Base-by-base conservation (phyloP, 768 basidiomycete species). In the Albatrellus ellisii region DNA sequence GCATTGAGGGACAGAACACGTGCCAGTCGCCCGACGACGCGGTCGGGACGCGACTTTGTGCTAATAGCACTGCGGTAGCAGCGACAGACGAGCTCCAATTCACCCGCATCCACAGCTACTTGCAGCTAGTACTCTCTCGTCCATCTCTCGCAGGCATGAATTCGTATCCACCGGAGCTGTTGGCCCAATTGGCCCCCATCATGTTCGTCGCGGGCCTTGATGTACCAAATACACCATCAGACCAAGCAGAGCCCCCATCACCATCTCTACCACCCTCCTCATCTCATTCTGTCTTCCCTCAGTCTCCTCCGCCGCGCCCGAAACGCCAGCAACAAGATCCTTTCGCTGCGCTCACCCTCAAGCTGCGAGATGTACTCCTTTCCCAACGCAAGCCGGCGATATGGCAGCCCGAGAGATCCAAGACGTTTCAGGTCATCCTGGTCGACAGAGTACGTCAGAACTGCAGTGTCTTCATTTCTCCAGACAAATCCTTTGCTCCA, bases 151-250 rank as follows among this genome's bases (percentile, higher is more conserved):
- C 14, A 24, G 26, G 44, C 35, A 92, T 95, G 92, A 92, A 92
- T 61, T 85, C 86, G 25, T 95, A 94, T 66, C 92, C 91, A 15
- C 66, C 75, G 45, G 90, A 97, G 65, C 68, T 97, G 48, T 67
- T 95, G 50, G 68, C 73, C n/a, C 91, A 95, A 58, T 73, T 88
- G 32, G 79, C 77, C 15, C 94, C 94, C 11, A 77, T 98, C 28
- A 86, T 98, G 85, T 94, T 95, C 56, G 84, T 91, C 15, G 88
- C 89, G 20, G 92, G 92, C 2, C 72, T 95, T 34, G 77, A 77
- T 18, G 46, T 44, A 6, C 42, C 44, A 1, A n/a, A 27, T n/a
- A 22, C 42, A 8, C 11, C 52, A 0, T 47, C 54, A 6, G 49
- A 52, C 2, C 37, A 52, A 21, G 43, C 44, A 11, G 26, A 41